These are phyloP conservation scores for Herpetomonas tarakana DNA, from an alignment of 208 protist genomes.

Conservation along the genomic window DNA sequence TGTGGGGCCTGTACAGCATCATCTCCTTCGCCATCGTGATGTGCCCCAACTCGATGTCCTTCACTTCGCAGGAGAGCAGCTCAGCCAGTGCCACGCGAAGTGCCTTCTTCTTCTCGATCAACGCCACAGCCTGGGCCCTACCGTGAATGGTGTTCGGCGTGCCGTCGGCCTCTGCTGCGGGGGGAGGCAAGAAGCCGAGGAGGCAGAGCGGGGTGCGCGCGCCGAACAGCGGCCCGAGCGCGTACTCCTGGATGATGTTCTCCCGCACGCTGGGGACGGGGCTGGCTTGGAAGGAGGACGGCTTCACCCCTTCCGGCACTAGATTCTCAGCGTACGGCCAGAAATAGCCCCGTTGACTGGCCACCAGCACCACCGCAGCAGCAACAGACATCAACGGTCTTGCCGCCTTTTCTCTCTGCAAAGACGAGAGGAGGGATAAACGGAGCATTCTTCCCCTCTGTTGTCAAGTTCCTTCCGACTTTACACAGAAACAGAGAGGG, in stretches of 20 bases:
- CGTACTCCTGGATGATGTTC: constrained; percentile 67
- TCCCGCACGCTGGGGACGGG: constrained; percentile 51
- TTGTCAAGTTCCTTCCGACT: too few relatives aligned
- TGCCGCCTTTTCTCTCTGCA: too few relatives aligned
- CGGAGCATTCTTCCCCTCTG: too few relatives aligned
- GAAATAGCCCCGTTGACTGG: constrained; percentile 50
- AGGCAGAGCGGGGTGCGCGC: constrained; percentile 50
- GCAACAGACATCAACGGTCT: background rate
- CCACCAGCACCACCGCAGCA: background rate
- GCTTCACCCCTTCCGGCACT: constrained; percentile 51
- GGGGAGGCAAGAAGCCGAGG: constrained; percentile 34
- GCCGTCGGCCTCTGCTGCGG: background rate
- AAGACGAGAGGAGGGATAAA: too few relatives aligned
- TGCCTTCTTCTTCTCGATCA: constrained; percentile 24
- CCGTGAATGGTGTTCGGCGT: background rate
- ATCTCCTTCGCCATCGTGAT: constrained; percentile 60
- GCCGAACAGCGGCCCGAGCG: constrained; percentile 71
- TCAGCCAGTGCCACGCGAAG: constrained; percentile 29
- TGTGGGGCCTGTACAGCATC: constrained; percentile 51
- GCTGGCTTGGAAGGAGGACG: constrained; percentile 76
- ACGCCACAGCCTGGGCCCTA: constrained; percentile 15
- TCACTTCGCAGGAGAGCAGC: constrained; percentile 17
- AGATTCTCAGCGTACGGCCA: constrained; percentile 80
- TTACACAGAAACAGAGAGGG: too few relatives aligned
- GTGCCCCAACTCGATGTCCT: constrained; percentile 41